Evolutionary conservation across 2,329 filamentous ascomycete species (phyloP), one percentile per base, ranked within the genome.

Genomic region (Pseudogymnoascus sp.): DNA sequence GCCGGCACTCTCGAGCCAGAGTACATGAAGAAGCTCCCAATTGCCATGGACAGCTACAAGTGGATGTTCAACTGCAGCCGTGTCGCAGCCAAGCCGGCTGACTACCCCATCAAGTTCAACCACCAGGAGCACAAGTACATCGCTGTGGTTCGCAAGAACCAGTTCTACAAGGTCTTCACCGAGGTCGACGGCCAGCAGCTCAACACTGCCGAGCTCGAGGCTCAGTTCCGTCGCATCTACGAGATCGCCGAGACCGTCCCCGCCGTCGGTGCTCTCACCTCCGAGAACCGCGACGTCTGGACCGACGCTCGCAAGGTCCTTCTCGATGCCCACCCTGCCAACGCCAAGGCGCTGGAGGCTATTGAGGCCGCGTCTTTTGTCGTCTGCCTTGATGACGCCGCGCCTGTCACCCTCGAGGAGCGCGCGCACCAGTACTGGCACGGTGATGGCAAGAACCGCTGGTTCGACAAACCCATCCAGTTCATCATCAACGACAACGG

Each of bases 401-500:
- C 87, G 2, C 95, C 95, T 1, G 87, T 97, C 26, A 99, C 95
- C 0, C 85, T 97, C 14, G 93, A 97, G 79, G 95, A 97, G 82
- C 92, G 96, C 65, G 90, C 93, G 1, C 91, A 89, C 77, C 89
- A 92, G 76, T 99, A 97, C 84, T 99, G 95, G 96, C 93, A 97
- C 78, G 95, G 95, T 62, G 93, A 99, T 72, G 95, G 95, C 64
- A 81, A 85, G 70, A 99, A 99, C 81, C 86, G 95, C 69, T 99
- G 93, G 93, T 97, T 87, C 73, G 95, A 99, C 82, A 99, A 99
- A 82, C 95, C 95, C 5, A 80, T 96, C 62, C 93, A 99, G 78
- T 97, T 99, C 79, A 96, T 99, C 74, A 76, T 99, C 79, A 97
- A 96, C 77, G 93, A 99, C 75, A 99, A 99, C 75, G 95, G 95